These are phyloP conservation scores for Gigaspora rosea DNA, from an alignment of 192 early-diverging fungal genomes.

Conservation along the genomic window DNA sequence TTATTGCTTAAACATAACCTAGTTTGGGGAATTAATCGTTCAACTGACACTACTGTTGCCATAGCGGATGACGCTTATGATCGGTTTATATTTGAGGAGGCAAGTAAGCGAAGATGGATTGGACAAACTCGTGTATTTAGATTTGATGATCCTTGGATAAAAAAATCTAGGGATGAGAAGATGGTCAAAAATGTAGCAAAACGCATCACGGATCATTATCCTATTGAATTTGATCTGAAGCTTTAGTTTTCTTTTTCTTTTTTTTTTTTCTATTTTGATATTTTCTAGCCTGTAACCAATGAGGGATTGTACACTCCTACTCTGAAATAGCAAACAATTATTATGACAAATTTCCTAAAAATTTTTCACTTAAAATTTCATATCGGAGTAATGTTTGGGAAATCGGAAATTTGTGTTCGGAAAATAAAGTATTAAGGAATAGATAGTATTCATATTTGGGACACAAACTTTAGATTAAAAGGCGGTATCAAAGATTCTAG, in stretches of 20 bases:
- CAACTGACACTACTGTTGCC: slow-evolving; percentile 17
- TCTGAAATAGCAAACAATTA: no score
- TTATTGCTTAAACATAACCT: not conserved
- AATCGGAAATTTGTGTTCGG: no score
- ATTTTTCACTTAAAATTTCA: no score
- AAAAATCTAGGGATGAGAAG: not conserved
- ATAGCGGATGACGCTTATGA: slow-evolving; percentile 25
- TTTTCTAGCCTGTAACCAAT: no score
- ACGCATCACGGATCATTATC: slow-evolving; percentile 30
- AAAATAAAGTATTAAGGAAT: no score
- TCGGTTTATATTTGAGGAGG: slow-evolving; percentile 29
- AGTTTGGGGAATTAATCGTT: slow-evolving; percentile 24
- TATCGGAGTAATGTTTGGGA: no score
- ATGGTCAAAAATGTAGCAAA: slow-evolving; percentile 19
- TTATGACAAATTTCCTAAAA: no score
- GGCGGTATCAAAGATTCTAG: no score
- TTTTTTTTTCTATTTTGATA: no score
- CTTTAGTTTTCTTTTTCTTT: not conserved
- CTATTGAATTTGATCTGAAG: slow-evolving; percentile 31
- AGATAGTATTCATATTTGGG: no score
- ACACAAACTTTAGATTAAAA: no score
- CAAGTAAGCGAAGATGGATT: slow-evolving; percentile 23
- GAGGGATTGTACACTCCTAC: no score
- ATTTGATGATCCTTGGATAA: slow-evolving; percentile 29
- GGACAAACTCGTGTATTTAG: slow-evolving; percentile 18